phyloP scores from a whole-genome alignment of 768 basidiomycete species.

The Termitomyces eurrhizus region DNA sequence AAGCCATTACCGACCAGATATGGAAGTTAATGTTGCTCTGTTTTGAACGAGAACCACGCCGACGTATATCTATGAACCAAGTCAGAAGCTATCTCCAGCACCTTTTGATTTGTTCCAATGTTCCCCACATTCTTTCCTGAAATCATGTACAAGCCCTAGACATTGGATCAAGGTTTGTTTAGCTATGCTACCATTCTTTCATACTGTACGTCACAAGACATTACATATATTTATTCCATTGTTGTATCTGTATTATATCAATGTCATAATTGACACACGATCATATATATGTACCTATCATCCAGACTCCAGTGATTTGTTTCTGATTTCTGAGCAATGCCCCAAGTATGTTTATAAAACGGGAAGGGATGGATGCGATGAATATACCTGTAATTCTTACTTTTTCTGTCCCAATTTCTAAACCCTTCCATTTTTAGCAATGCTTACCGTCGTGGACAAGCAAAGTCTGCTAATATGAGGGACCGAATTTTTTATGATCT shows the following conservation, averaged over 20 bases:
- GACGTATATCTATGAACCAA: constrained; percentile 1
- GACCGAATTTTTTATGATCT: too few species aligned
- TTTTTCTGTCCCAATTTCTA: too few species aligned
- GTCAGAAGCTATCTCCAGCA: constrained; percentile 3
- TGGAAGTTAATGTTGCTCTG: constrained; percentile 15
- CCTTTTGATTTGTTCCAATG: background rate
- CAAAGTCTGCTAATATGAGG: too few species aligned
- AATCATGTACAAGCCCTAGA: background rate
- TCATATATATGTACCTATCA: background rate
- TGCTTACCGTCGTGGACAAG: too few species aligned
- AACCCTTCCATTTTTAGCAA: too few species aligned
- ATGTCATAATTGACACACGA: background rate
- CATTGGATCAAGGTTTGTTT: background rate
- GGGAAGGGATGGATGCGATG: too few species aligned
- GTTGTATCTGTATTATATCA: background rate
- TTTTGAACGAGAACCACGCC: constrained; percentile 3
- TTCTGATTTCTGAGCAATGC: background rate
- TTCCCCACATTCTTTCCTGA: background rate
- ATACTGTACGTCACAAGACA: background rate
- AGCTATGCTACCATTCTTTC: background rate
- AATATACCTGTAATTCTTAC: too few species aligned
- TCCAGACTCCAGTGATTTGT: background rate
- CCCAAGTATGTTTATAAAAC: background rate
- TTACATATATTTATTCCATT: background rate
- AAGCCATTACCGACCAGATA: constrained; percentile 11